Base-by-base conservation (phyloP, 768 basidiomycete species). In the Auriscalpium microsporum region DNA sequence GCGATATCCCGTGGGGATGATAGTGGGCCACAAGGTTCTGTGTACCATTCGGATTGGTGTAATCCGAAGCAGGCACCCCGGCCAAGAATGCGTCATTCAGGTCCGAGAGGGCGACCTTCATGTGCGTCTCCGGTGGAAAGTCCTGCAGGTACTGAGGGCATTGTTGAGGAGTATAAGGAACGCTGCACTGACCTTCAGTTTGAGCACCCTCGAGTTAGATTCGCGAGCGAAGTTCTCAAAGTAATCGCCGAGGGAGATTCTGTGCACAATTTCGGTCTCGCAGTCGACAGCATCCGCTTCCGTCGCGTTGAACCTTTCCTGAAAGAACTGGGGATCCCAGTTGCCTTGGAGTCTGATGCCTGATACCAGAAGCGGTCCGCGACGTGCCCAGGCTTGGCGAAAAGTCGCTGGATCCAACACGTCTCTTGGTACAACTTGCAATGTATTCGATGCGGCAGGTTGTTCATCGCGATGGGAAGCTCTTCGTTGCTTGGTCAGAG, bases 1-100 rank as follows among this genome's bases (percentile, higher is more conserved):
- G 90, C 17, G 79, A 81, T 55, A 92, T 70, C 0, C 83, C 81
- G 60, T 90, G 89, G 16, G 72, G 68, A 1, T 91, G 92, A 65
- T 93, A 93, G 71, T 95, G 92, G 1, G 92, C 86, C 6, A 88
- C 86, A 23, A 98, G 77, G 61, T 98, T 96, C 55, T 86, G 74
- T 1, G 84, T 83, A 8, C 94, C 94, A 64, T 97, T 92, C 34
- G 90, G 81, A 50, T 91, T 77, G 13, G 93, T 91, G 68, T 90
- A 94, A 64, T 86, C 86, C 2, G 92, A 92, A 0, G 92, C 84
- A 0, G 94, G 94, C 1, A 96, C 83, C 3, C 86, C 85, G 16
- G 78, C 69, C 57, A 78, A 81, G 65, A 95, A 97, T 64, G 95
- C 94, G 19, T 86, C 79, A 64, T 83, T 96, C 14, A 96, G 73